Base-by-base conservation (phyloP, 441 rosid genomes). In the Erodium moschatum region DNA sequence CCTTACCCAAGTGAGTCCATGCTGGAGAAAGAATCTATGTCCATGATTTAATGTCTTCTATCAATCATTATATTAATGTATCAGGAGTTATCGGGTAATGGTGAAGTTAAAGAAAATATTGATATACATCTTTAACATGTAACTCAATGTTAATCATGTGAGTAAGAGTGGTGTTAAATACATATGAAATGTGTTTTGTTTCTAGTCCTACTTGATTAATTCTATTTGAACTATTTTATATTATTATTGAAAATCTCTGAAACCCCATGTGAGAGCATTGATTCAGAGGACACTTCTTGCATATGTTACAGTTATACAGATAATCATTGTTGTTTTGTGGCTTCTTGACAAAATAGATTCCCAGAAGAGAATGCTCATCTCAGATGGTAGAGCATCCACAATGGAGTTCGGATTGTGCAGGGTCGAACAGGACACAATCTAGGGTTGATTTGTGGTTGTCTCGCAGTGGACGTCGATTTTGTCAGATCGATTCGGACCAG, bases 261-360 rank as follows among this genome's bases (percentile, higher is more conserved):
- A 70, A 61, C 69, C 67, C 72, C 84, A 75, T 72, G 74, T 71
- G 77, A 66, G 70, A 68, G 72, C 72, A 70, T 64, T 50, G 67
- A 67, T 64, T 48, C 65, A 63, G 66, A 69, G 33, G 42, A 31
- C 63, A 63, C 18, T 31, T 61, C 66, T 66, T 58, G 67, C 70
- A 64, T 66, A 63, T 67, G 54, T 52, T 66, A 46, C 29, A 24
- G 29, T 24, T 24, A 24, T 68, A 70, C 67, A 69, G 76, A 75
- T 16, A 68, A 68, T 20, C 54, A 66, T 61, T 70, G 16, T 66
- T 69, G 77, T 67, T 69, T 73, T 67, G 64, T 67, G 74, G 76
- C 74, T 69, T 64, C 71, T 42, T 71, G 77, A 74, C 79, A 75
- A 78, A 69, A 73, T 65, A 68, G 77, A 74, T 67, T 64, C 71